These are phyloP conservation scores for Calocybe gambosa DNA, from an alignment of 1,284 basidiomycete species.

Conservation along the genomic window DNA sequence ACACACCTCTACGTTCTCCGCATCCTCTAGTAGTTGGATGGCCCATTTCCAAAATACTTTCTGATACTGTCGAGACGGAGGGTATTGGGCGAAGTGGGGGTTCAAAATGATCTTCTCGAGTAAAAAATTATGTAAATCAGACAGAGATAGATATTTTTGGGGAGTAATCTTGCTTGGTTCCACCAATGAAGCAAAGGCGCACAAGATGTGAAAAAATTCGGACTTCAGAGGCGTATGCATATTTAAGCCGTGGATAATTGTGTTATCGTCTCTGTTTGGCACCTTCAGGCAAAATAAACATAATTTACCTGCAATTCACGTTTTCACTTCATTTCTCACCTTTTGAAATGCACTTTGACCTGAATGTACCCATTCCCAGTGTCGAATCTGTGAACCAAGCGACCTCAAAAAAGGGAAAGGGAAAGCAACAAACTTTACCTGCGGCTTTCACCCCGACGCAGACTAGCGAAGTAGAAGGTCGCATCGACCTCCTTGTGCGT, in stretches of 20 bases:
- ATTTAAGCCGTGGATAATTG: too few species aligned
- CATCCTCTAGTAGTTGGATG: constrained; percentile 46
- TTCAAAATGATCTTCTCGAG: constrained; percentile 44
- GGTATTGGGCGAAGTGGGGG: constrained; percentile 46
- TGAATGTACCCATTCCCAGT: constrained; percentile 45
- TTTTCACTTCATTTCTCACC: too few species aligned
- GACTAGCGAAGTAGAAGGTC: constrained; percentile 38
- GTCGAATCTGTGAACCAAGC: constrained; percentile 16
- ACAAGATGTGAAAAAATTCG: constrained; percentile 40
- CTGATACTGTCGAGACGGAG: constrained; percentile 59
- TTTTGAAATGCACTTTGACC: constrained; percentile 51
- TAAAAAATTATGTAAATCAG: constrained; percentile 46
- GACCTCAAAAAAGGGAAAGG: constrained; percentile 43
- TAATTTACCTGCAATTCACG: too few species aligned
- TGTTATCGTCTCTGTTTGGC: too few species aligned
- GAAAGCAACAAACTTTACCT: constrained; percentile 31
- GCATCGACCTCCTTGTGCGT: constrained; percentile 48
- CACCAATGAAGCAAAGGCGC: constrained; percentile 48
- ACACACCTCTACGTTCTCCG: constrained; percentile 35
- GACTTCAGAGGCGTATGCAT: constrained; percentile 14
- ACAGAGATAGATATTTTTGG: constrained; percentile 28
- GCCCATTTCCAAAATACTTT: constrained; percentile 67
- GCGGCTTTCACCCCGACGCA: constrained; percentile 35
- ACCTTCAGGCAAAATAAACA: not conserved
- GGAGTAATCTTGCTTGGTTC: constrained; percentile 36